A percentile compares a stretch with the other conserved stretches of the same genome.
These are phyloP conservation scores for Botrytis fabae DNA, from an alignment of 2,329 filamentous ascomycete species.

Conservation along the genomic window DNA sequence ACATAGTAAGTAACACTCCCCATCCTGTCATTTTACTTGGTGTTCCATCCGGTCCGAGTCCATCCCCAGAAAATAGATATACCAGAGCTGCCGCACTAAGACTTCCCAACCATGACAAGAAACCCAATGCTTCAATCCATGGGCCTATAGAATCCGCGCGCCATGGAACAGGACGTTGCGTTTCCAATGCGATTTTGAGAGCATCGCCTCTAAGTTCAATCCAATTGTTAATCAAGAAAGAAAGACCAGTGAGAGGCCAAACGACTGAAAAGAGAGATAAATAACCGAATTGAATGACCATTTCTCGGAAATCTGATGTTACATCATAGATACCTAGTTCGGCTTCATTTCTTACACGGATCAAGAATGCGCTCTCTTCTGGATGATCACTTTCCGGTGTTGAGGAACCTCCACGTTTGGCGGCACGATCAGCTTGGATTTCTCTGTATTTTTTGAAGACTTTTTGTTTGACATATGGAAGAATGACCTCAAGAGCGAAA, in stretches of 20 bases:
- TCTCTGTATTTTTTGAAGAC: conserved; percentile 77
- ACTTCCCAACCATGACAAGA: conserved; percentile 92
- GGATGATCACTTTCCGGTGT: conserved; percentile 59
- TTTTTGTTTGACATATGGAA: conserved; percentile 81
- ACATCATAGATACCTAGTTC: conserved; percentile 86
- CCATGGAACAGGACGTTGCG: conserved; percentile 85
- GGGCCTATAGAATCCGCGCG: conserved; percentile 92
- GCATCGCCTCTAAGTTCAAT: conserved; percentile 90
- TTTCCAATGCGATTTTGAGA: conserved; percentile 88
- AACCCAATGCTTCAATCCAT: conserved; percentile 81
- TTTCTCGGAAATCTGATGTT: conserved; percentile 85
- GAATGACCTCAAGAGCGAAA: conserved; percentile 77
- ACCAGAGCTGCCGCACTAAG: conserved; percentile 85
- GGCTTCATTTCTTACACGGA: conserved; percentile 79
- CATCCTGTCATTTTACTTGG: conserved; percentile 73
- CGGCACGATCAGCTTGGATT: conserved; percentile 62
- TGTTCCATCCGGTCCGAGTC: conserved; percentile 63
- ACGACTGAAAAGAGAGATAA: conserved; percentile 88
- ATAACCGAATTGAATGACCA: conserved; percentile 85
- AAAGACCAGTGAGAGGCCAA: conserved; percentile 89
- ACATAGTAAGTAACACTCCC: conserved; percentile 77
- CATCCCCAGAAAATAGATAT: conserved; percentile 78
- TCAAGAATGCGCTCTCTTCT: conserved; percentile 78
- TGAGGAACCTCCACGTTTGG: conserved; percentile 50
- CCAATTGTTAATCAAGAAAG: conserved; percentile 95